Base-by-base conservation (phyloP, 176 grass and related monocot species). In the Ensete glaucum region DNA sequence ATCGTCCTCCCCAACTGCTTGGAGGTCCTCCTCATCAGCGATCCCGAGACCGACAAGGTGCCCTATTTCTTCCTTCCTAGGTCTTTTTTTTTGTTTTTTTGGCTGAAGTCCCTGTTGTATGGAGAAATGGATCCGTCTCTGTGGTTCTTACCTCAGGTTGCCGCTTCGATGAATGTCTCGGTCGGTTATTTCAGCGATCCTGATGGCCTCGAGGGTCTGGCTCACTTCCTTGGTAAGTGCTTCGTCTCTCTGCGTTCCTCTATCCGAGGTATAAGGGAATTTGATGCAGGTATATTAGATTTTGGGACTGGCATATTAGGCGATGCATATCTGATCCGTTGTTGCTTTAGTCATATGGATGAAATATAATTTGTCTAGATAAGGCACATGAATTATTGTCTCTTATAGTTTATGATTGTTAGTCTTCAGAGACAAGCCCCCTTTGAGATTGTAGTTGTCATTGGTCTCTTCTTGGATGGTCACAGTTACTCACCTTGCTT, bases 41-140 rank as follows among this genome's bases (percentile, higher is more conserved):
- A 97, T 78, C 88, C 95, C 72, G 95, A 98, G 62, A 93, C 90
- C 15, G 95, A 98, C 51, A 98, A 98, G 87, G 93, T 90, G 59
- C 27, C 9, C 62, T 8, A 60, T 50, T 20, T 52, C 52, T 75
- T 57, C 49, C 50, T 59, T 76, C 14, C 27, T 11, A 12, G 71
- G 16, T 76, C 26, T 69, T 21, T 22, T 82, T 66, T 75, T 50
- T 49, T n/a, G n/a, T 80, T 50, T 52, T 52, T 65, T 48, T 13
- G 66, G n/a, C 54, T 13, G 73, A 75, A 84, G 2, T 24, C 3
- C 14, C 6, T 48, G 17, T 4, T 19, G 29, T 34, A 34, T 34
- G 29, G 29, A 6, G 24, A 13, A 34, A 34, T 29, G 14, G 3
- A 25, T 29, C 25, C 62, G 67, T 63, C 14, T 49, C 11, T 73